phyloP scores from a whole-genome alignment of 345 rosid species.

The Corchorus capsularis region DNA sequence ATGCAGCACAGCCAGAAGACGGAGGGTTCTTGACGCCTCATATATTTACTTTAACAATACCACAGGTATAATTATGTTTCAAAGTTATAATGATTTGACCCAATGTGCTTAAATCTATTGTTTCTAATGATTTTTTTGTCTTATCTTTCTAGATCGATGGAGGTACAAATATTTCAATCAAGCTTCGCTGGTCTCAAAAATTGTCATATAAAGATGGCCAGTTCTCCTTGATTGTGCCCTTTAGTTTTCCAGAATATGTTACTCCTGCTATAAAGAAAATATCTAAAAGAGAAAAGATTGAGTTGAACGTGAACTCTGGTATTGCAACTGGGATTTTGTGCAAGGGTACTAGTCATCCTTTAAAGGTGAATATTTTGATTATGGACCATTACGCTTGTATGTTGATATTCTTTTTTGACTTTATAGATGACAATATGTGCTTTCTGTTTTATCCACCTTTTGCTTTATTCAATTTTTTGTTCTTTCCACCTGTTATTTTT shows the following conservation, averaged over 20 bases:
- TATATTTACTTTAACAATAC: conserved; percentile 73
- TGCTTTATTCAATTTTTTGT: not conserved
- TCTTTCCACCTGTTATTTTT: not conserved
- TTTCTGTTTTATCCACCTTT: not conserved
- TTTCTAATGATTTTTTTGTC: not conserved
- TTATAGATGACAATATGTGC: not conserved
- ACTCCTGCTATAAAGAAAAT: conserved; percentile 80
- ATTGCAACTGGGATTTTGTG: conserved; percentile 63
- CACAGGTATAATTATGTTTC: conserved; percentile 48
- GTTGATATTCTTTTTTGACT: not conserved
- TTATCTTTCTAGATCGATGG: conserved; percentile 69
- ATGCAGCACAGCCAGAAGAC: conserved; percentile 40
- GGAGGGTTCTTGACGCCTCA: conserved; percentile 71
- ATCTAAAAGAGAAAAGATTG: conserved; percentile 70
- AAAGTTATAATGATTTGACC: not conserved
- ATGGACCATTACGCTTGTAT: not conserved
- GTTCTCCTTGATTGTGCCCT: conserved; percentile 67
- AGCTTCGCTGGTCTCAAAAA: conserved; percentile 81
- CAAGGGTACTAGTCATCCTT: conserved; percentile 73
- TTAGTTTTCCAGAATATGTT: conserved; percentile 80
- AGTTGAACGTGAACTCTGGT: conserved; percentile 66
- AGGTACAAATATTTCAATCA: conserved; percentile 69
- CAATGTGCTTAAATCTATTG: not conserved
- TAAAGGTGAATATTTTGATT: conserved; percentile 57
- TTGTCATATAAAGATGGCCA: conserved; percentile 54